Percentiles rank a stretch among this genome's conserved stretches.
Evolutionary conservation across 768 basidiomycete species (phyloP).

Genomic region (Leccinellum luteum): DNA sequence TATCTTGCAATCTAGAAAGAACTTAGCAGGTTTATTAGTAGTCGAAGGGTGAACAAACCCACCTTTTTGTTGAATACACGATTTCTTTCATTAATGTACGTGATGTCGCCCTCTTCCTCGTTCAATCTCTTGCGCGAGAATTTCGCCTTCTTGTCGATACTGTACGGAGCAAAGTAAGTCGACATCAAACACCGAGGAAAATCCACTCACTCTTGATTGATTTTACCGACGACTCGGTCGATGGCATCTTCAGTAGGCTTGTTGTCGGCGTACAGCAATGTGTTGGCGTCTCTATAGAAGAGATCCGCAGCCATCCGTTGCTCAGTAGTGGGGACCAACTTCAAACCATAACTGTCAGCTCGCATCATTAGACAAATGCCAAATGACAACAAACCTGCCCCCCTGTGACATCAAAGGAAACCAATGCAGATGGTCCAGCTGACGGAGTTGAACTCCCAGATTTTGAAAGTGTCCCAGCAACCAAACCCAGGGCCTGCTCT

Average conservation of each 20-base stretch:
- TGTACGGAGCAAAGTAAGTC: slow-evolving; percentile 28
- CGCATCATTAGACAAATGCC: neutral
- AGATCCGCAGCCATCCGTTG: slow-evolving; percentile 73
- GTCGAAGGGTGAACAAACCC: slow-evolving; percentile 2
- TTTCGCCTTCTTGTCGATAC: slow-evolving; percentile 86
- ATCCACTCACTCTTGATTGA: slow-evolving; percentile 83
- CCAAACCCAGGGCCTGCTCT: slow-evolving; percentile 74
- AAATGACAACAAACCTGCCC: slow-evolving; percentile 35
- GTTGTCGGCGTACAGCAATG: slow-evolving; percentile 89
- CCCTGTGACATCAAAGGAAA: slow-evolving; percentile 52
- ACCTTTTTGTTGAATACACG: slow-evolving; percentile 98
- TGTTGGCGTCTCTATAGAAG: slow-evolving; percentile 92
- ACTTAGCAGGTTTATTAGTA: neutral
- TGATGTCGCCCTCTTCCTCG: slow-evolving; percentile 94
- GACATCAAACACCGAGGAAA: neutral
- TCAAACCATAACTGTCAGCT: slow-evolving; percentile 10
- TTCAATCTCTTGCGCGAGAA: slow-evolving; percentile 87
- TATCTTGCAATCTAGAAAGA: slow-evolving; percentile 77
- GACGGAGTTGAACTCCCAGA: slow-evolving; percentile 33
- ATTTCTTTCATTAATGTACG: slow-evolving; percentile 98
- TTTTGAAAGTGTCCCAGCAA: slow-evolving; percentile 60
- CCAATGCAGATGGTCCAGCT: slow-evolving; percentile 35
- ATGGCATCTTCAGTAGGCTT: slow-evolving; percentile 96
- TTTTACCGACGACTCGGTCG: slow-evolving; percentile 85
- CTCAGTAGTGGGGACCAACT: slow-evolving; percentile 54